Conservation (phyloP, 345 rosid genomes). For the Gynandropsis gynandra region DNA sequence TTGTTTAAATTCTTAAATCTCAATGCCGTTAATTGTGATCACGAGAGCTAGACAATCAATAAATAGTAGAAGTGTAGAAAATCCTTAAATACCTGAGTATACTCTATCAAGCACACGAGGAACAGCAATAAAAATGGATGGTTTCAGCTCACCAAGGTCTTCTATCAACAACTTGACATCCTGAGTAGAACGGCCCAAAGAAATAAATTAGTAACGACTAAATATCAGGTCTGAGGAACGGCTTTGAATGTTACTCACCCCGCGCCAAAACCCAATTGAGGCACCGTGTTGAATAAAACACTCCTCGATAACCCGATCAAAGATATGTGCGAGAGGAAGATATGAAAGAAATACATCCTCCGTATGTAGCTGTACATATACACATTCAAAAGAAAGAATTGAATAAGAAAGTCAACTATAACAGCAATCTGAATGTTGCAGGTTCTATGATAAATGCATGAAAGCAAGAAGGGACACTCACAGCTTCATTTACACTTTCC, state of each 20-base stretch:
- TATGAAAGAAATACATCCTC: constrained; percentile 82
- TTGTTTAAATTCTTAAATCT: too few species aligned
- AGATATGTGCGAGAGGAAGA: constrained; percentile 98
- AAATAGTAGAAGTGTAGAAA: background rate
- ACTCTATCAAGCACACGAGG: constrained; percentile 97
- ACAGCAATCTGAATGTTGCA: background rate
- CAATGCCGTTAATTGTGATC: too few species aligned
- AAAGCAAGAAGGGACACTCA: constrained; percentile 23
- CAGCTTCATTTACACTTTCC: constrained; percentile 50
- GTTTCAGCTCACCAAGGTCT: constrained; percentile 92
- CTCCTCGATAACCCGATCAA: constrained; percentile 94
- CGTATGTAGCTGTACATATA: constrained; percentile 43
- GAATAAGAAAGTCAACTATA: constrained; percentile 8
- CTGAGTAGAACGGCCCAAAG: constrained; percentile 32
- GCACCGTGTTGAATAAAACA: constrained; percentile 71
- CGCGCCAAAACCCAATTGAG: constrained; percentile 93
- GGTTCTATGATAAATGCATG: constrained; percentile 2
- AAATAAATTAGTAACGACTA: constrained; percentile 3
- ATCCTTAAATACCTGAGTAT: constrained; percentile 49
- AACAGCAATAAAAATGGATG: constrained; percentile 89
- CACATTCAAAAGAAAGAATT: constrained; percentile 13
- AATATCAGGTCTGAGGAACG: constrained; percentile 13
- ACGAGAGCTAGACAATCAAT: too few species aligned
- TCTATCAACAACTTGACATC: constrained; percentile 87
- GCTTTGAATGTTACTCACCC: constrained; percentile 55